Percentiles rank a stretch among this genome's conserved stretches.
Evolutionary conservation across 352 stramenopile species (phyloP).

Genomic region (Globisporangium viniferum): DNA sequence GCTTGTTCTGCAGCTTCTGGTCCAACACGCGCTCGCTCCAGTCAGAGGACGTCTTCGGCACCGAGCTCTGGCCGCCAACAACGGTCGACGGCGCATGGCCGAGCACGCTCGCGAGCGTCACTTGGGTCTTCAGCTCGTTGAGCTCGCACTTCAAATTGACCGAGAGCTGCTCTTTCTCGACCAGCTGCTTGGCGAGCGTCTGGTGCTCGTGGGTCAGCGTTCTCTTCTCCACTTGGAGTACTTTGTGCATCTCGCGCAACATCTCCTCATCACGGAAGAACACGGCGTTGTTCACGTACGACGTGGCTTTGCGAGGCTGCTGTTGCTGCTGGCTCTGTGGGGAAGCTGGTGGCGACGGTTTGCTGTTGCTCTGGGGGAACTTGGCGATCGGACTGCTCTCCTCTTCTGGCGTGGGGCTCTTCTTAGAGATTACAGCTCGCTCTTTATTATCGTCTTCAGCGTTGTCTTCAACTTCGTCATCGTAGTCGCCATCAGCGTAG

Average conservation of each 20-base stretch:
- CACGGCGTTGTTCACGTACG: constrained; percentile 24
- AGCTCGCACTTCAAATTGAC: constrained; percentile 41
- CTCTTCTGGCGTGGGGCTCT: not conserved
- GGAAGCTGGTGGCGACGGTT: not conserved
- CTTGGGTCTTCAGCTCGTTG: constrained; percentile 44
- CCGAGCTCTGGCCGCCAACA: not conserved
- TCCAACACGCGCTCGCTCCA: constrained; percentile 45
- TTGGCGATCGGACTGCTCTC: not conserved
- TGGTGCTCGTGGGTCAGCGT: constrained; percentile 32
- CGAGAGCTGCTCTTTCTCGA: constrained; percentile 33
- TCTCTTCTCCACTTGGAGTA: constrained; percentile 39
- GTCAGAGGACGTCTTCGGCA: constrained; percentile 27
- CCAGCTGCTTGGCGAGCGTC: constrained; percentile 27
- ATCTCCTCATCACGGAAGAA: constrained; percentile 66
- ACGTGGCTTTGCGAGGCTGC: constrained; percentile 17
- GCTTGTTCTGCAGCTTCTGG: constrained; percentile 44
- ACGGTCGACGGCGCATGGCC: not conserved
- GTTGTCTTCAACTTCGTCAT: constrained; percentile 23
- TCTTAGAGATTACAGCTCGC: not conserved
- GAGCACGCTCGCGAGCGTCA: constrained; percentile 36
- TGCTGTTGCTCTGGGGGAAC: not conserved
- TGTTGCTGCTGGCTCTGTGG: constrained; percentile 1
- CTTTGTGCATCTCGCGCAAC: constrained; percentile 34
- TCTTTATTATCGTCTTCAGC: constrained; percentile 17
- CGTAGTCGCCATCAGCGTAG: constrained; percentile 13